These are phyloP conservation scores for Pichia thaimueangensis DNA, from an alignment of 805 yeast species.

Conservation along the genomic window DNA sequence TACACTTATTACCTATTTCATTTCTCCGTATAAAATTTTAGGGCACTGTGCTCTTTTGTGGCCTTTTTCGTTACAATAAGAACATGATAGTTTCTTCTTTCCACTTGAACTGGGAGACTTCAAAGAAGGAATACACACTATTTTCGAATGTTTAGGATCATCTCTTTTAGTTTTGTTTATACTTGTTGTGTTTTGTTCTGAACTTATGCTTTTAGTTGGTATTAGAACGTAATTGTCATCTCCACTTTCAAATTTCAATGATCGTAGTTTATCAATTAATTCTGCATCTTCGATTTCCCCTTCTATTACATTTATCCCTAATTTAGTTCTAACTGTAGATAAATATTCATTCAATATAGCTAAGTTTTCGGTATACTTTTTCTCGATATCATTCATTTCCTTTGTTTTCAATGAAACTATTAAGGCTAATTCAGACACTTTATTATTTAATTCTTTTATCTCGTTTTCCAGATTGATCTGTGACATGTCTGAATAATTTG, in stretches of 20 bases:
- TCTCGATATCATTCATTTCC: constrained; percentile 31
- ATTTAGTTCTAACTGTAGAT: constrained; percentile 12
- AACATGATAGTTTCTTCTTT: constrained; percentile 27
- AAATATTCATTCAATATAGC: constrained; percentile 19
- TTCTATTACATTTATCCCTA: constrained; percentile 7
- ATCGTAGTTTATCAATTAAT: constrained; percentile 1
- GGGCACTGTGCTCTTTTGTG: constrained; percentile 34
- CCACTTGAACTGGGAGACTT: too few relatives aligned
- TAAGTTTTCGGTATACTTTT: constrained; percentile 19
- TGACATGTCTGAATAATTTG: too few relatives aligned
- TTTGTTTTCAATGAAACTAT: constrained; percentile 32
- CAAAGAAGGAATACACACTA: too few relatives aligned
- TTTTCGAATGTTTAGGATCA: too few relatives aligned
- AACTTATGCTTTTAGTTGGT: constrained; percentile 21
- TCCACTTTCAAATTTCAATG: neutral
- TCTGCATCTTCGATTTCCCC: constrained; percentile 5
- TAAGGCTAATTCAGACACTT: constrained; percentile 30
- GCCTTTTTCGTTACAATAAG: constrained; percentile 29
- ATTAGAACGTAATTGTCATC: constrained; percentile 18
- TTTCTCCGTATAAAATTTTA: constrained; percentile 13
- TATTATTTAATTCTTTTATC: constrained; percentile 17
- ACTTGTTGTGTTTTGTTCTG: neutral
- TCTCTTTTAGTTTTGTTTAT: neutral
- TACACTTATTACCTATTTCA: too few relatives aligned
- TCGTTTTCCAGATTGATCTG: constrained; percentile 7